phyloP scores from a whole-genome alignment of 495 filamentous ascomycete species.

The Cairneyella variabilis region DNA sequence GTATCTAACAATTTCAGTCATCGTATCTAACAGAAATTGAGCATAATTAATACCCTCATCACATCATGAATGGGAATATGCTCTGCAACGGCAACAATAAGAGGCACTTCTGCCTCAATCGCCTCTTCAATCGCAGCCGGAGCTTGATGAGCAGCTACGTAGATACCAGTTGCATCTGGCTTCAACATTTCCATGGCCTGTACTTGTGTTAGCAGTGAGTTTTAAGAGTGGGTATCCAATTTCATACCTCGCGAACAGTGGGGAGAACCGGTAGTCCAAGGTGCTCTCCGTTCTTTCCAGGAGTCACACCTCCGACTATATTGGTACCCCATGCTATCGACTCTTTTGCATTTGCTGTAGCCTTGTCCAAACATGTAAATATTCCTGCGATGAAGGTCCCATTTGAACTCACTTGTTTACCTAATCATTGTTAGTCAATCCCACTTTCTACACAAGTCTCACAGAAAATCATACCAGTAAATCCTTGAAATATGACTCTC shows the following conservation, averaged over 20 bases:
- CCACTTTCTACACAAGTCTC: no score
- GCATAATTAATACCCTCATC: constrained; percentile 53
- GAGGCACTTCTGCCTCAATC: constrained; percentile 81
- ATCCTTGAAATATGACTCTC: constrained; percentile 82
- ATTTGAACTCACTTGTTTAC: constrained; percentile 34
- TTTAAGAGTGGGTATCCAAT: neutral
- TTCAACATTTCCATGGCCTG: constrained; percentile 72
- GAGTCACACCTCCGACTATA: constrained; percentile 83
- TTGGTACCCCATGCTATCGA: constrained; percentile 83
- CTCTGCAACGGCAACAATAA: constrained; percentile 87
- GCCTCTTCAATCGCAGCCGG: constrained; percentile 80
- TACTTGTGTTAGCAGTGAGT: neutral
- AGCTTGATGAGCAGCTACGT: constrained; percentile 77
- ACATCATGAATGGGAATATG: constrained; percentile 89
- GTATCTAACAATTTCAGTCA: constrained; percentile 41
- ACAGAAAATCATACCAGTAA: constrained; percentile 69
- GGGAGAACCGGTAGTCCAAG: constrained; percentile 76
- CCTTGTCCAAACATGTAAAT: constrained; percentile 35
- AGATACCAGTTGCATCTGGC: constrained; percentile 83
- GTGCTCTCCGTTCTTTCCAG: constrained; percentile 72
- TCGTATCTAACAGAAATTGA: neutral
- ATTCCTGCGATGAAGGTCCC: neutral
- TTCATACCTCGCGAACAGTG: constrained; percentile 58
- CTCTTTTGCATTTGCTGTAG: constrained; percentile 79
- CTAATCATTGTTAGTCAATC: constrained; percentile 19